Evolutionary conservation across 352 stramenopile genomes (phyloP).

Genomic region (Globisporangium heterothallicum): DNA sequence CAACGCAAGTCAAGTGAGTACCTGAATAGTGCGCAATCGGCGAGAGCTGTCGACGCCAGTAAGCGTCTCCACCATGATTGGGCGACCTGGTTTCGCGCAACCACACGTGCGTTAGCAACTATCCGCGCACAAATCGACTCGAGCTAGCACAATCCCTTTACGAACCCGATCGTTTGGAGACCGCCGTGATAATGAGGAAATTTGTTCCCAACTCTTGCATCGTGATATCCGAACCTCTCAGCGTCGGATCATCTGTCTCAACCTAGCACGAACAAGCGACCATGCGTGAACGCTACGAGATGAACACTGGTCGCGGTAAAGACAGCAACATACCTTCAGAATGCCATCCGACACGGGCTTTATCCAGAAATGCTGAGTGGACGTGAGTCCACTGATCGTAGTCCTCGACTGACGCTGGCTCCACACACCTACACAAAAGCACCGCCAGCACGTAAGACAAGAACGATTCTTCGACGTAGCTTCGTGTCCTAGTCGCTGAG

Average conservation of each 20-base stretch:
- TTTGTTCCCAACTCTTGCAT: conserved; percentile 84
- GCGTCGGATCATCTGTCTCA: conserved; percentile 75
- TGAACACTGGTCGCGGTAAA: background rate
- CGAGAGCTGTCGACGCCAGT: conserved; percentile 77
- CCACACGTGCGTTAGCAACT: too few relatives aligned
- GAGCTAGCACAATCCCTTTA: background rate
- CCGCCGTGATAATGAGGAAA: conserved; percentile 80
- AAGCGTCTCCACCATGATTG: conserved; percentile 82
- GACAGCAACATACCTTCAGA: conserved; percentile 44
- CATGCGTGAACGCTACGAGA: background rate
- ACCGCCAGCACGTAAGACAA: background rate
- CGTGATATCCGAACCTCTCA: conserved; percentile 76
- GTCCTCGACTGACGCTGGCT: conserved; percentile 81
- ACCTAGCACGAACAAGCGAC: conserved; percentile 25
- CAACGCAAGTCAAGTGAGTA: conserved; percentile 10
- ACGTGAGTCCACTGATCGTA: conserved; percentile 80
- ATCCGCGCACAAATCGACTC: too few relatives aligned
- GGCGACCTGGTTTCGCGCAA: conserved; percentile 30
- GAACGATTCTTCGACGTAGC: too few relatives aligned
- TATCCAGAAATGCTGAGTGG: conserved; percentile 87
- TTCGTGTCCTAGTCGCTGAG: too few relatives aligned
- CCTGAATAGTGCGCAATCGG: conserved; percentile 76
- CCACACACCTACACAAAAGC: conserved; percentile 45
- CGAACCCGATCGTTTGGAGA: conserved; percentile 75
- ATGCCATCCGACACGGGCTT: conserved; percentile 84